Percentiles rank a stretch among this genome's conserved stretches.
Conservation (phyloP, 192 early-diverging fungal genomes). For the Mortierella antarctica region DNA sequence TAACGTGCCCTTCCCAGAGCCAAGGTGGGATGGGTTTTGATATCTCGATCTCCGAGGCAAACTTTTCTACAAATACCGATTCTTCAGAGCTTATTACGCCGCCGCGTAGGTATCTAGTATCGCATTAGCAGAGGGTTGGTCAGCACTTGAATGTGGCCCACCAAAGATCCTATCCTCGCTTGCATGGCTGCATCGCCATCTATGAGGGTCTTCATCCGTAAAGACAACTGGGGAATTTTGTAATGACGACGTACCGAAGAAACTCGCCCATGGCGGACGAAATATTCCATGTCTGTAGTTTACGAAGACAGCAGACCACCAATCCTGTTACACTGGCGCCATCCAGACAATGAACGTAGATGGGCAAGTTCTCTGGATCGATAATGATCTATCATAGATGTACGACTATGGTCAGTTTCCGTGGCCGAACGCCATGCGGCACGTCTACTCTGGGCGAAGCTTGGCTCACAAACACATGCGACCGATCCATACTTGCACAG, state of each 20-base stretch:
- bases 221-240: no score
- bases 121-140: neutral
- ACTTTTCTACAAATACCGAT: conserved; percentile 83
- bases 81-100: conserved; percentile 75
- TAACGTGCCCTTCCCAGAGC: conserved; percentile 75
- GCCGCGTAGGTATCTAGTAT: conserved; percentile 59
- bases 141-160: no score
- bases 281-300: conserved; percentile 90
- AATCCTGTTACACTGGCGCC: conserved; percentile 89
- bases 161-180: no score
- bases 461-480: neutral
- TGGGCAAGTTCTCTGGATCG: conserved; percentile 74
- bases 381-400: conserved; percentile 69
- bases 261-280: conserved; percentile 80
- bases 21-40: conserved; percentile 67
- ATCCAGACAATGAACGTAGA: conserved; percentile 93
- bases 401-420: no score
- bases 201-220: no score
- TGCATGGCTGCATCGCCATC: no score
- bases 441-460: neutral
- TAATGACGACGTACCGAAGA: conserved; percentile 57
- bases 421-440: no score
- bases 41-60: conserved; percentile 74
- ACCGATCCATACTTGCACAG: conserved; percentile 63
- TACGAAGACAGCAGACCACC: conserved; percentile 87